Conservation (phyloP, 371 early-diverging fungal genomes). For the Basidiobolus meristosporus region DNA sequence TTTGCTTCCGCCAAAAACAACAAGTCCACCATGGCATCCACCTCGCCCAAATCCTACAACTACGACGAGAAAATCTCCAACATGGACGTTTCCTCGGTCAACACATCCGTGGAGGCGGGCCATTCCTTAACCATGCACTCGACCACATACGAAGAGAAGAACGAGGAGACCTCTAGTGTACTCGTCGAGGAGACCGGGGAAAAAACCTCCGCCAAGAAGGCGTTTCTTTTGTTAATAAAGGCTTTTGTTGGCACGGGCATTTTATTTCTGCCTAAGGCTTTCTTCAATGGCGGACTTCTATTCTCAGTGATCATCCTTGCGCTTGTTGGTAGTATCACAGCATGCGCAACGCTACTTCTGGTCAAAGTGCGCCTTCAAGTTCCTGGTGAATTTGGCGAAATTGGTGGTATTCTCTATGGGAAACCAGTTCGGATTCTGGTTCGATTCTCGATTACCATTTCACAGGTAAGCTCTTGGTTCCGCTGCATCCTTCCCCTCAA, state of each 20-base stretch:
- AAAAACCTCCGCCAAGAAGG: slow-evolving; percentile 27
- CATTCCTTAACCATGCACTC: too few relatives aligned
- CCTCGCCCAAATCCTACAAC: too few relatives aligned
- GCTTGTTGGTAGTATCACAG: slow-evolving; percentile 34
- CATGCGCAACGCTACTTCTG: slow-evolving; percentile 46
- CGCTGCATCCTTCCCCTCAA: too few relatives aligned
- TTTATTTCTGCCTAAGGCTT: slow-evolving; percentile 57
- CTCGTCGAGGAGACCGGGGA: too few relatives aligned
- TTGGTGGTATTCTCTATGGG: slow-evolving; percentile 70
- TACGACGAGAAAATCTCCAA: too few relatives aligned
- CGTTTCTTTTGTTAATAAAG: slow-evolving; percentile 55
- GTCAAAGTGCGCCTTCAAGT: slow-evolving; percentile 36
- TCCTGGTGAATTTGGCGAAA: slow-evolving; percentile 79
- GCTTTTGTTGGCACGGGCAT: slow-evolving; percentile 71
- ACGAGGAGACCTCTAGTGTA: too few relatives aligned
- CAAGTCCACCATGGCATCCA: too few relatives aligned
- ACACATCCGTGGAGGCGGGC: too few relatives aligned
- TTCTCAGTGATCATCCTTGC: slow-evolving; percentile 40
- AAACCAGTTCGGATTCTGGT: slow-evolving; percentile 56
- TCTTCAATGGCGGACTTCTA: slow-evolving; percentile 57
- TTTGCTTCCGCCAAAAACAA: too few relatives aligned
- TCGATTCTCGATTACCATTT: slow-evolving; percentile 60
- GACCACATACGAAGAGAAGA: too few relatives aligned
- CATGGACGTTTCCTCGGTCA: too few relatives aligned
- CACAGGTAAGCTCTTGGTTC: too few relatives aligned